Evolutionary conservation across 306 rosid genomes (phyloP).

Genomic region (Begonia loranthoides): DNA sequence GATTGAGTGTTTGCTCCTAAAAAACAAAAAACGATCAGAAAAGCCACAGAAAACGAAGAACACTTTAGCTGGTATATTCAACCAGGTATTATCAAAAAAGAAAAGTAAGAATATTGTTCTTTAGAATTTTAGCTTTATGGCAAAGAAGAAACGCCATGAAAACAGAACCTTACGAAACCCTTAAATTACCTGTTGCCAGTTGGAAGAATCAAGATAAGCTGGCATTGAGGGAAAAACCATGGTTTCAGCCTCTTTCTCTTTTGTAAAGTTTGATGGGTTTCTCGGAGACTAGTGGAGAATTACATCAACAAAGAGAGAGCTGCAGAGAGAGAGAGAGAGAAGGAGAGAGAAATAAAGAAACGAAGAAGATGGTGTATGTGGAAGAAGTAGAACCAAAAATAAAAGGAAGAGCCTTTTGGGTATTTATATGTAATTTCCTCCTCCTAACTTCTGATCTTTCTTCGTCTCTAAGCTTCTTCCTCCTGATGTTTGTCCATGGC

Average conservation of each 20-base stretch:
- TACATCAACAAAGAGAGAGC: conserved; percentile 3
- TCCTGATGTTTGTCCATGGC: too few species aligned
- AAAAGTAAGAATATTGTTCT: conserved; percentile 10
- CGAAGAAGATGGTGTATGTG: background rate
- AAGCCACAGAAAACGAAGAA: background rate
- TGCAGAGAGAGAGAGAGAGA: too few species aligned
- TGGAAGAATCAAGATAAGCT: conserved; percentile 14
- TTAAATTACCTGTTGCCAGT: conserved; percentile 12
- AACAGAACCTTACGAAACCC: background rate
- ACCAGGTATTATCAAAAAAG: conserved; percentile 1
- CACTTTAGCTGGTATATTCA: conserved; percentile 8
- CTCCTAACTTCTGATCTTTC: conserved; percentile 5
- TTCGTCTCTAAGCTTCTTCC: conserved; percentile 11
- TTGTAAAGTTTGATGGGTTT: conserved; percentile 13
- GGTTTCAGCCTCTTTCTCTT: conserved; percentile 9
- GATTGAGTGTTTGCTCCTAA: background rate
- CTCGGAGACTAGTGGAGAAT: conserved; percentile 14
- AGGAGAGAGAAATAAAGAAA: background rate
- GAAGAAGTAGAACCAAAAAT: background rate
- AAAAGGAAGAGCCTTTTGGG: conserved; percentile 6
- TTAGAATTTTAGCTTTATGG: conserved; percentile 6
- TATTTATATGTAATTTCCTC: conserved; percentile 1
- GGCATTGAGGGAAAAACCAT: conserved; percentile 15
- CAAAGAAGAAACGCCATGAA: background rate
- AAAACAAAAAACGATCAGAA: background rate